Base-by-base conservation (phyloP, 306 rosid species). In the Quercus parvula region DNA sequence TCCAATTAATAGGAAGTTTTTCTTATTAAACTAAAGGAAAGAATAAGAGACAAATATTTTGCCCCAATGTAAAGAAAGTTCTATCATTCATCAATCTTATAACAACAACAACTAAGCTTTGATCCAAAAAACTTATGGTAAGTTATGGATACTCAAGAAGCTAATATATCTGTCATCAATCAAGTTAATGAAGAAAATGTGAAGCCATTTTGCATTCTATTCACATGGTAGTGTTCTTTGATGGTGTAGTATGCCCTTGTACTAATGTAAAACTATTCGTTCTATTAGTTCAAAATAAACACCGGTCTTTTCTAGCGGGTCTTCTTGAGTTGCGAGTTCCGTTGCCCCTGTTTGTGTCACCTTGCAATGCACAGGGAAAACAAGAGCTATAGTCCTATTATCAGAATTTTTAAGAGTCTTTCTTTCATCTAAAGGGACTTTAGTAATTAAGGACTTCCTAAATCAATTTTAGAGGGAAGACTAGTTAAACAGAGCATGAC, bases 301-400 rank as follows among this genome's bases (percentile, higher is more conserved):
- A 41, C 46, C 12, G 46, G 46, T 8, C 46, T 41, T 41, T 8
- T 8, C 3, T 8, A 41, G 46, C 46, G 46, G 46, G 12, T 41
- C 46, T 41, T 41, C 46, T 41, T 41, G 46, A 41, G 46, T 41
- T 41, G 12, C 46, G 11, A 41, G 46, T 41, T 41, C 46, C 12
- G 46, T 41, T 41, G 46, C 12, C 46, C 46, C 46, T 8, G 12
- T 41, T 41, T 41, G 3, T 41, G 46, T 8, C 46, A 8, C 12
- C 46, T 41, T 41, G 46, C 46, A 31, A 68, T 56, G 24, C 25
- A 54, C 55, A 28, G 41, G 27, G 12, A 67, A 57, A 31, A 51
- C 66, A 77, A 77, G 3, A 67, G 72, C 73, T 57, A 71, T 35
- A 55, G 17, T 71, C 68, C 56, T 62, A 52, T 51, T 63, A 8